These are phyloP conservation scores for Clavulina sp. DNA, from an alignment of 768 basidiomycete genomes.

Conservation along the genomic window DNA sequence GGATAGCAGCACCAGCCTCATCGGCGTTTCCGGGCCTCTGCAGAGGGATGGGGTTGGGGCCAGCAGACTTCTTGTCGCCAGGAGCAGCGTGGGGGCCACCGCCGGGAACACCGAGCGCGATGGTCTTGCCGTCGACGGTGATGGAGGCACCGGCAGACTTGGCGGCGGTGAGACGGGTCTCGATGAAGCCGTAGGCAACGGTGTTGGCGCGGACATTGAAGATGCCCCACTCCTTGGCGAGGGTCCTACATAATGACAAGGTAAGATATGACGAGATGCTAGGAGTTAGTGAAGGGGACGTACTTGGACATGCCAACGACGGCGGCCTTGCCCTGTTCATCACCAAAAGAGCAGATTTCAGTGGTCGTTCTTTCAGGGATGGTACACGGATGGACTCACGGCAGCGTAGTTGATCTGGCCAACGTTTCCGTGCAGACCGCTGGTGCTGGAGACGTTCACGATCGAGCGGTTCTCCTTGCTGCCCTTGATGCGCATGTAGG, in stretches of 20 bases:
- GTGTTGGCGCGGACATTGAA: constrained; percentile 74
- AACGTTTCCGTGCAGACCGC: constrained; percentile 69
- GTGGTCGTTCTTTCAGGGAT: too few relatives aligned
- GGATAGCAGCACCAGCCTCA: constrained; percentile 55
- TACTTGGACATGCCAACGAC: constrained; percentile 60
- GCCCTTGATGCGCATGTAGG: constrained; percentile 68
- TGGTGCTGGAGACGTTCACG: constrained; percentile 64
- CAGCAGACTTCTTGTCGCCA: constrained; percentile 19
- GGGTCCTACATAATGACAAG: constrained; percentile 25
- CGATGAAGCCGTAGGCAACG: constrained; percentile 58
- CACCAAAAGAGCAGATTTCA: not conserved
- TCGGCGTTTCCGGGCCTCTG: constrained; percentile 49
- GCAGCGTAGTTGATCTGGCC: constrained; percentile 74
- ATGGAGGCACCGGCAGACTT: constrained; percentile 65
- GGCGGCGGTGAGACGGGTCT: constrained; percentile 60
- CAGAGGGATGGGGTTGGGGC: constrained; percentile 34
- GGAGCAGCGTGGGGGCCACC: constrained; percentile 23
- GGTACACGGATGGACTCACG: not conserved
- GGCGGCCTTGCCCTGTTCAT: constrained; percentile 43
- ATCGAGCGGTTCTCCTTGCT: constrained; percentile 50
- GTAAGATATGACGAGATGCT: too few relatives aligned
- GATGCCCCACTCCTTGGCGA: constrained; percentile 74
- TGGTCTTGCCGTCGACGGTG: constrained; percentile 68
- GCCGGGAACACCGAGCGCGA: constrained; percentile 62
- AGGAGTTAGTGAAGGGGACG: not conserved